Percentiles rank a stretch among this genome's conserved stretches.
phyloP scores from a whole-genome alignment of 2,329 filamentous ascomycete genomes.

The Penicillium sp. region DNA sequence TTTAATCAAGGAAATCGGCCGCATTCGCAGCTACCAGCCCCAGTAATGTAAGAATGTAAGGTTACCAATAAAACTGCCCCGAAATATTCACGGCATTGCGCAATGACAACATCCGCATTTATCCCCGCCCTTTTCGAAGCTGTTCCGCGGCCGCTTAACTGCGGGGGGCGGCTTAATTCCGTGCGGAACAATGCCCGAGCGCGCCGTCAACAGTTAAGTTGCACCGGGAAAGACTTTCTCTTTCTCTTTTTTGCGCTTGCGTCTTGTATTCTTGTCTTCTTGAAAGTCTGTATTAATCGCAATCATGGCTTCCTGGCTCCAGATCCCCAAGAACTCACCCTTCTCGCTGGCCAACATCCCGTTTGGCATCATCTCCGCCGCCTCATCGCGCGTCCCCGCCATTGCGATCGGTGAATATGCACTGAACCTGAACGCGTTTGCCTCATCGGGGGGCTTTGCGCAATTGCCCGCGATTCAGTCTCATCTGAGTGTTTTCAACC shows the following conservation, averaged over 20 bases:
- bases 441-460: slow-evolving; percentile 63
- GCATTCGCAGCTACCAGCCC: no score
- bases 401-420: slow-evolving; percentile 74
- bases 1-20: slow-evolving; percentile 9
- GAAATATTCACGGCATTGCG: slow-evolving; percentile 8
- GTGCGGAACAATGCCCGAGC: slow-evolving; percentile 11
- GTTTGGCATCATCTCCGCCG: slow-evolving; percentile 75
- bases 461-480: slow-evolving; percentile 61
- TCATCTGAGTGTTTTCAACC: slow-evolving; percentile 65
- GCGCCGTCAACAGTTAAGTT: slow-evolving; percentile 8
- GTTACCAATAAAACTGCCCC: no score
- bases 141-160: slow-evolving; percentile 25
- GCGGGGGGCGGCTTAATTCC: slow-evolving; percentile 25
- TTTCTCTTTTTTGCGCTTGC: slow-evolving; percentile 7
- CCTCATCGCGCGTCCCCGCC: slow-evolving; percentile 64
- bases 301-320: slow-evolving; percentile 60
- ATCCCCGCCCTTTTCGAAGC: slow-evolving; percentile 12
- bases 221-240: neutral
- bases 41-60: no score
- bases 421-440: slow-evolving; percentile 69
- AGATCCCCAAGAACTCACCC: slow-evolving; percentile 63
- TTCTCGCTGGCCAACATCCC: slow-evolving; percentile 82
- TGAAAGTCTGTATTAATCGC: slow-evolving; percentile 14
- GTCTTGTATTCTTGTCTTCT: neutral
- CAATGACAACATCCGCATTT: slow-evolving; percentile 13